Base-by-base conservation (phyloP, 2,329 filamentous ascomycete species). In the Diplodia mutila region DNA sequence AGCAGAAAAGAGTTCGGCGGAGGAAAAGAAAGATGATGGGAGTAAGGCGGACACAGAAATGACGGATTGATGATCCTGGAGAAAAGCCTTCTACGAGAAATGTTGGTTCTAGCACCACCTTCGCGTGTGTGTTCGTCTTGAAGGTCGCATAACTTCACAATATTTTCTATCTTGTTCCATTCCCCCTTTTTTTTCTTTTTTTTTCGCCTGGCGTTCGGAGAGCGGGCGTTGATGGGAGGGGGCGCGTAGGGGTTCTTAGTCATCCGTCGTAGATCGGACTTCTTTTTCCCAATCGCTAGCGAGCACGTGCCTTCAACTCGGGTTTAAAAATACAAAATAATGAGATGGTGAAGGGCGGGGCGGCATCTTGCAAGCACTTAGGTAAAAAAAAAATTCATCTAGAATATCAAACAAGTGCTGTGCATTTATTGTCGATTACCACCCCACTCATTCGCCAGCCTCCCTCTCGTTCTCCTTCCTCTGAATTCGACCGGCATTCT, bases 31-130 rank as follows among this genome's bases (percentile, higher is more conserved):
- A 16, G 61, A 29, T 21, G 25, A 52, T 12, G 61, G 25, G 18
- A n/a, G 29, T 4, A 54, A 54, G 23, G 29, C 59, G 27, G 59
- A 63, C 37, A 63, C 59, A 23, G 59, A 63, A 21, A 63, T 63
- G 59, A 63, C 59, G 42, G 59, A 37, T 63, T 63, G 59, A 63
- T 34, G 12, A 29, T 18, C 5, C 5, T 2, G 21, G 53, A 4
- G 32, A n/a, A 23, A n/a, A 23, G 11, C 4, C 2, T 14, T 23
- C 12, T 39, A 34, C 9, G 53, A 57, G 18, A 32, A 11, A 23
- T 51, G 48, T 25, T 51, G 8, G 6, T 9, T 51, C n/a, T 7
- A 25, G 7, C n/a, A 23, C n/a, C 48, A 51, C 12, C 11, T 42
- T 14, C 18, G 4, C 29, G 29, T n/a, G n/a, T n/a, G 16, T 42